phyloP scores from a whole-genome alignment of 352 stramenopile species.

The Globisporangium lucens region DNA sequence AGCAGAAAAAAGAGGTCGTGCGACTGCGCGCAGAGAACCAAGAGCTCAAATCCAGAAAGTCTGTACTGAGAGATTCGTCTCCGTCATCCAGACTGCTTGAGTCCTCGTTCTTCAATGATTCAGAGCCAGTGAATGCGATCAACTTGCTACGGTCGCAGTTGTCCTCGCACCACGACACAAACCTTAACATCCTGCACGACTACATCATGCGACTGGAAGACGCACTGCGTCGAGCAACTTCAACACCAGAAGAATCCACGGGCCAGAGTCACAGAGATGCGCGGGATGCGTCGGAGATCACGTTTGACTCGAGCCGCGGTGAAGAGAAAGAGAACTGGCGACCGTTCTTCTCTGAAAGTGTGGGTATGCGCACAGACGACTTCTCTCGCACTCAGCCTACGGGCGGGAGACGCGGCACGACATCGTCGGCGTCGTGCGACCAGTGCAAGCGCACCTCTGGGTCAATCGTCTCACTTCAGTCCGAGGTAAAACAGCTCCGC shows the following conservation, averaged over 20 bases:
- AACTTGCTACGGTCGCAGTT: slow-evolving; percentile 50
- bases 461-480: slow-evolving; percentile 37
- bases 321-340: slow-evolving; percentile 28
- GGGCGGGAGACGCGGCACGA: slow-evolving; percentile 12
- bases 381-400: slow-evolving; percentile 29
- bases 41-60: slow-evolving; percentile 24
- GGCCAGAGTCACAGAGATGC: slow-evolving; percentile 10
- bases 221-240: slow-evolving; percentile 21
- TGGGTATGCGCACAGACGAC: slow-evolving; percentile 19
- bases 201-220: slow-evolving; percentile 56
- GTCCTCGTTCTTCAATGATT: slow-evolving; percentile 29
- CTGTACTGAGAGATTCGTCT: not conserved
- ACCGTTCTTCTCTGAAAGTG: slow-evolving; percentile 24
- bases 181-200: slow-evolving; percentile 49
- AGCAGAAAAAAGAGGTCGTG: slow-evolving; percentile 67
- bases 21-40: slow-evolving; percentile 56
- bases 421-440: slow-evolving; percentile 21
- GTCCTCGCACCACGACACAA: slow-evolving; percentile 50
- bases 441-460: slow-evolving; percentile 37
- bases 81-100: not conserved
- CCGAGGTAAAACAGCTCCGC: slow-evolving; percentile 46
- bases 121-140: slow-evolving; percentile 34
- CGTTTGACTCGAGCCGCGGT: slow-evolving; percentile 38
- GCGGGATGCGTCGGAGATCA: slow-evolving; percentile 32
- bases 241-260: slow-evolving; percentile 7